phyloP scores from a whole-genome alignment of 495 filamentous ascomycete genomes.

The Neurospora pannonica region DNA sequence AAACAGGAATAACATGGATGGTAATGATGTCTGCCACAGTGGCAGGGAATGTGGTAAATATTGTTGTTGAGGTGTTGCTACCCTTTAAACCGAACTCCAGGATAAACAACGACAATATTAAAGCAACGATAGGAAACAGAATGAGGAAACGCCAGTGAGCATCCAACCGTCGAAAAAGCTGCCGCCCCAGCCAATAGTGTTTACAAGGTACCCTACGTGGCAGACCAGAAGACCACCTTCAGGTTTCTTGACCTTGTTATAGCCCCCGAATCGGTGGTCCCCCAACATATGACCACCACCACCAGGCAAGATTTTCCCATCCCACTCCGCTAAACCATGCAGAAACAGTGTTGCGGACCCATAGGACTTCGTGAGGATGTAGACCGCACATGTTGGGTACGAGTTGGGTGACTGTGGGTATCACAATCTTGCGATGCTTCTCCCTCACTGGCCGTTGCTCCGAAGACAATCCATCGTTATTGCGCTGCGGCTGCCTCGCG shows the following conservation, averaged over 20 bases:
- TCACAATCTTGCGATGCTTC: background rate
- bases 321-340: background rate
- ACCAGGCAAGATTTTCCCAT: background rate
- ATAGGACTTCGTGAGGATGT: background rate
- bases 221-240: background rate
- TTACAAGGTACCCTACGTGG: background rate
- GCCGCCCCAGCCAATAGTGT: background rate
- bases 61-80: background rate
- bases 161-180: background rate
- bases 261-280: background rate
- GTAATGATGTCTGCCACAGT: background rate
- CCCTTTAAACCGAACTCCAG: background rate
- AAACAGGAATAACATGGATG: background rate
- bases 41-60: background rate
- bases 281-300: background rate
- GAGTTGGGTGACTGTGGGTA: background rate
- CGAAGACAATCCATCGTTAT: background rate
- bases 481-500: background rate
- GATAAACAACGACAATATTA: background rate
- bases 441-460: background rate
- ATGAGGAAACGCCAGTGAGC: background rate
- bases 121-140: background rate
- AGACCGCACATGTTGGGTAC: background rate
- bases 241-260: background rate
- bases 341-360: background rate